These are phyloP conservation scores for Penicillium sp. DNA, from an alignment of 2,329 filamentous ascomycete genomes.

Conservation along the genomic window DNA sequence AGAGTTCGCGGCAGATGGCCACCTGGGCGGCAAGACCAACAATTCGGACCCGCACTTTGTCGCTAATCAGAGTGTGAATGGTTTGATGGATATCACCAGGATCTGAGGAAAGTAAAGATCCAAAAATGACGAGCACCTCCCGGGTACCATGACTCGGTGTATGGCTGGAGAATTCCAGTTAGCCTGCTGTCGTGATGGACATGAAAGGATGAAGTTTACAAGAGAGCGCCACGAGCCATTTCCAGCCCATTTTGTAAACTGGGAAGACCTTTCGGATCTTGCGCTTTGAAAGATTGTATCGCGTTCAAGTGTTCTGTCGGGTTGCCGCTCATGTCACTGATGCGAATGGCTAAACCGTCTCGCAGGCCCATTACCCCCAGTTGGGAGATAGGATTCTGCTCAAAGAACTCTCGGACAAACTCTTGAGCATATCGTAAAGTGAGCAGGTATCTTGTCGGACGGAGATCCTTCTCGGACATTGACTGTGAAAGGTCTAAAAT, in stretches of 20 bases:
- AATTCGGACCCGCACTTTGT: constrained; percentile 80
- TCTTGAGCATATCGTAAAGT: constrained; percentile 75
- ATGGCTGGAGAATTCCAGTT: constrained; percentile 51
- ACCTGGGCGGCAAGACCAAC: constrained; percentile 89
- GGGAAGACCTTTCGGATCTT: constrained; percentile 67
- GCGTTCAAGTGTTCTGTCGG: constrained; percentile 79
- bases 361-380: constrained; percentile 88
- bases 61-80: constrained; percentile 67
- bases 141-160: constrained; percentile 88
- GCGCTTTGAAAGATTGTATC: constrained; percentile 60
- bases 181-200: constrained; percentile 3
- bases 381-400: constrained; percentile 97
- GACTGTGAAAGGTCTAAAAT: constrained; percentile 87
- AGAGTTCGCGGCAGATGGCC: constrained; percentile 85
- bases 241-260: constrained; percentile 92
- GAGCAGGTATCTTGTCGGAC: constrained; percentile 78
- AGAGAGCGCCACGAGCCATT: constrained; percentile 88
- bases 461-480: constrained; percentile 91
- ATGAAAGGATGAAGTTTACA: constrained; percentile 47
- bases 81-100: constrained; percentile 94
- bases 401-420: constrained; percentile 92
- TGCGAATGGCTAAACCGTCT: constrained; percentile 76
- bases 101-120: constrained; percentile 82
- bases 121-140: constrained; percentile 87
- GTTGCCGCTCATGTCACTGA: constrained; percentile 88